These are phyloP conservation scores for Takakia lepidozioides DNA, from an alignment of 225 moss, liverwort and hornwort species.

Conservation along the genomic window DNA sequence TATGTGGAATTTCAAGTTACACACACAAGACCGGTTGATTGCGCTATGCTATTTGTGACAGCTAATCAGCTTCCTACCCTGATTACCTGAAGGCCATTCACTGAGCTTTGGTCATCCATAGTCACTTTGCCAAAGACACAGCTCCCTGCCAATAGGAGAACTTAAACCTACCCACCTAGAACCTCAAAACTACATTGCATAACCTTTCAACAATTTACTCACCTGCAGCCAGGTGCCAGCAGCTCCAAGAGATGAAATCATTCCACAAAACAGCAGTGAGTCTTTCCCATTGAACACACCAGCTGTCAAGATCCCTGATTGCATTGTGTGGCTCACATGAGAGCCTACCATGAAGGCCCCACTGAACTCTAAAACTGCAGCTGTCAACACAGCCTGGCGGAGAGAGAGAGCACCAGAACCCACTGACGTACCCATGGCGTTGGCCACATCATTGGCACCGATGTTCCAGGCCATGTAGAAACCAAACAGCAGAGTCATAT, in stretches of 20 bases:
- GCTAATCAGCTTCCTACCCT: no score
- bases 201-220: no score
- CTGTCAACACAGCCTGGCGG: constrained; percentile 84
- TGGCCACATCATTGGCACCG: constrained; percentile 92
- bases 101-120: no score
- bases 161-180: no score
- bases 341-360: constrained; percentile 84
- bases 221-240: constrained; percentile 98
- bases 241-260: constrained; percentile 90
- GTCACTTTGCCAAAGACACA: no score
- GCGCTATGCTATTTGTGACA: no score
- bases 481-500: constrained; percentile 70
- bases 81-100: no score
- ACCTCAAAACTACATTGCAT: no score
- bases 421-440: constrained; percentile 96
- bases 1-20: no score
- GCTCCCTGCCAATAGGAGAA: no score
- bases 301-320: constrained; percentile 70
- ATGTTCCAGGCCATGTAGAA: constrained; percentile 99
- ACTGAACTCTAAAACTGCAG: constrained; percentile 74
- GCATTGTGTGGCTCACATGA: constrained; percentile 96
- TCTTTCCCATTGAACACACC: constrained; percentile 66
- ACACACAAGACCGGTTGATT: no score
- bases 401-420: constrained; percentile 81
- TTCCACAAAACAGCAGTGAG: constrained; percentile 68